phyloP scores from a whole-genome alignment of 257 asterid genomes.

The Solanum neorickii region DNA sequence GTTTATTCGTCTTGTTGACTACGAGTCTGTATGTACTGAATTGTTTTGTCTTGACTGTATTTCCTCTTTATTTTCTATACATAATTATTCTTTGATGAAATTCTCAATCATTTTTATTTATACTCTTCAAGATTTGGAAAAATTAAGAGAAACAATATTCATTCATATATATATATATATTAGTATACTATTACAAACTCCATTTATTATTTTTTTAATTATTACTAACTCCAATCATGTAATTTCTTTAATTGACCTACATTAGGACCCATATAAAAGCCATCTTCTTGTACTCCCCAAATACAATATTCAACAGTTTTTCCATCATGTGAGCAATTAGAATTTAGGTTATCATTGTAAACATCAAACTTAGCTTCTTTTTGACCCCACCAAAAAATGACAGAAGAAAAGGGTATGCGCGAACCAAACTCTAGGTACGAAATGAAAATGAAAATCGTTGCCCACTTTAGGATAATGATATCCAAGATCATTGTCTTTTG shows the following conservation, averaged over 20 bases:
- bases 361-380: not conserved
- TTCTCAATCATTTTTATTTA: not conserved
- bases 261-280: not conserved
- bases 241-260: not conserved
- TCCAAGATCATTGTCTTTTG: not conserved
- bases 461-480: not conserved
- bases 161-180: not conserved
- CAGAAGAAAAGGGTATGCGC: not conserved
- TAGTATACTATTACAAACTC: not conserved
- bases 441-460: not conserved
- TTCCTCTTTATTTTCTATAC: not conserved
- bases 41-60: too few relatives aligned
- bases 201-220: not conserved
- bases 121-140: not conserved
- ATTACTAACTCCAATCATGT: not conserved
- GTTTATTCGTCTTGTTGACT: too few relatives aligned
- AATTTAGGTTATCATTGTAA: not conserved
- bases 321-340: not conserved
- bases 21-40: too few relatives aligned
- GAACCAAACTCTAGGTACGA: not conserved
- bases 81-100: not conserved
- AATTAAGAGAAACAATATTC: not conserved
- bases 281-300: not conserved
- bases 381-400: not conserved
- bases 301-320: not conserved